Conservation (phyloP, 495 filamentous ascomycete genomes). For the Cryomyces antarcticus region DNA sequence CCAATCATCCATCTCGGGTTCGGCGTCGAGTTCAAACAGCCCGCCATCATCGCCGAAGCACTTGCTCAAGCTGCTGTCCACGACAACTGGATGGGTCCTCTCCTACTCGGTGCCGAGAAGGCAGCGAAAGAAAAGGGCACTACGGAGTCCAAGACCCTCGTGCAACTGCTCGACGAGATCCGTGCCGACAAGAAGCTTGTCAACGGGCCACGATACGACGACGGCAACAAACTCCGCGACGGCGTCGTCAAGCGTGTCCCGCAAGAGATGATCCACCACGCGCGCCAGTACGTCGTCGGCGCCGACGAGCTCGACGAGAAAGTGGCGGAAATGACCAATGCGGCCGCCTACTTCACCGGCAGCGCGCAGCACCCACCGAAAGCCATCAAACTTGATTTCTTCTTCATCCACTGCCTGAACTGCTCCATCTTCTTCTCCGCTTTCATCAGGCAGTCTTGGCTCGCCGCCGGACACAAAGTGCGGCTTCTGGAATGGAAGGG, state of each 20-base stretch:
- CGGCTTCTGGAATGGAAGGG: conserved; percentile 61
- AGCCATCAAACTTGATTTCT: conserved; percentile 59
- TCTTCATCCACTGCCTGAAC: conserved; percentile 51
- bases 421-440: conserved; percentile 39
- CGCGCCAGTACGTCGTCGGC: conserved; percentile 35
- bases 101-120: conserved; percentile 34
- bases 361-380: conserved; percentile 43
- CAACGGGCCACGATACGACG: conserved; percentile 25
- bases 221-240: conserved; percentile 44
- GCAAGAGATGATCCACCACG: conserved; percentile 39
- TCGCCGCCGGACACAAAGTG: conserved; percentile 28
- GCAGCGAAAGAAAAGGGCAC: conserved; percentile 15
- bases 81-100: conserved; percentile 24
- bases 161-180: conserved; percentile 38
- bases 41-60: conserved; percentile 61
- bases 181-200: conserved; percentile 31
- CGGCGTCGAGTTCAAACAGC: conserved; percentile 61
- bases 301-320: conserved; percentile 43
- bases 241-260: conserved; percentile 40
- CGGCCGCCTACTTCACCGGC: conserved; percentile 37
- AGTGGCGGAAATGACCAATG: conserved; percentile 59
- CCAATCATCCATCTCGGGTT: conserved; percentile 74
- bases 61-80: conserved; percentile 58
- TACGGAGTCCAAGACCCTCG: conserved; percentile 26
- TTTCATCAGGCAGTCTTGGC: conserved; percentile 23